A percentile compares a stretch with the other conserved stretches of the same genome.
These are phyloP conservation scores for Heritiera littoralis DNA, from an alignment of 345 rosid species.

Conservation along the genomic window DNA sequence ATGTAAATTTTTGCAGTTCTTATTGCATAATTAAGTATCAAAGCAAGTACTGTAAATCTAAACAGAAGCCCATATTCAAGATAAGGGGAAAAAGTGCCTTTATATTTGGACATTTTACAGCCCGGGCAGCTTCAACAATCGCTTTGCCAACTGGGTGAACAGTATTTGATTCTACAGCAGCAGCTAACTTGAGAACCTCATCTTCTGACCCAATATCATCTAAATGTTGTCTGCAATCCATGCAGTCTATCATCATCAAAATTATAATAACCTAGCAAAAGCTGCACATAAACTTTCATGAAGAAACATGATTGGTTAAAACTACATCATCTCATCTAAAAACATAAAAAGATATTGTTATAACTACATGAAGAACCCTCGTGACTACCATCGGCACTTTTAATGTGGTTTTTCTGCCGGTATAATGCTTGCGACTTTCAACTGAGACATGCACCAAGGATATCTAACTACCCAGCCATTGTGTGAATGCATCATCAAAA, in stretches of 20 bases:
- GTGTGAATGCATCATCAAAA: constrained; percentile 4
- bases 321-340: background rate
- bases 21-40: background rate
- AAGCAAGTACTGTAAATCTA: background rate
- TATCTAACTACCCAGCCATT: background rate
- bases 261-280: background rate
- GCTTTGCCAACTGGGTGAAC: constrained; percentile 97
- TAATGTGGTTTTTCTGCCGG: background rate
- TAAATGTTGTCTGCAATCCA: constrained; percentile 51
- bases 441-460: background rate
- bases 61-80: constrained; percentile 9
- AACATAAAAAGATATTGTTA: background rate
- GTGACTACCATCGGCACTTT: background rate
- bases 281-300: background rate
- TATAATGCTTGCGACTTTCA: background rate
- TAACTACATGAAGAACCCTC: background rate
- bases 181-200: constrained; percentile 82
- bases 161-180: constrained; percentile 90
- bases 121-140: constrained; percentile 76
- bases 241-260: constrained; percentile 15
- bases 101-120: constrained; percentile 43
- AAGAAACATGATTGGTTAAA: background rate
- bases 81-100: constrained; percentile 47
- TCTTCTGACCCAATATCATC: constrained; percentile 50
- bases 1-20: background rate